These are phyloP conservation scores for Tripterygium wilfordii DNA, from an alignment of 177 flowering plant genomes.

Conservation along the genomic window DNA sequence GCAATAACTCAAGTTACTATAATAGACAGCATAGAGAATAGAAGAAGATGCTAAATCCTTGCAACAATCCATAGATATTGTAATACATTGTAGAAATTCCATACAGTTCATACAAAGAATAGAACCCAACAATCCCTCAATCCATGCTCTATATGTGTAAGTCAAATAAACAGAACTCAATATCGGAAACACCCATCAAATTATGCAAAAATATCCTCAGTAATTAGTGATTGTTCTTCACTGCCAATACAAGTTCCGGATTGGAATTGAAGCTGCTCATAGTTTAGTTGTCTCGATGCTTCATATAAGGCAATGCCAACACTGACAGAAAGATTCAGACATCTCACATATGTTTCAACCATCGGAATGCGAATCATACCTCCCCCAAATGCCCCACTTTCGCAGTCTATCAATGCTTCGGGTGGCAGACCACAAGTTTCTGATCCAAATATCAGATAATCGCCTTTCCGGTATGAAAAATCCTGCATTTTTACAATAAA, in stretches of 20 bases:
- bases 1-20: too few relatives aligned
- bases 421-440: slow-evolving; percentile 82
- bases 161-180: not conserved
- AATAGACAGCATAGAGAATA: too few relatives aligned
- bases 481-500: slow-evolving; percentile 41
- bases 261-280: slow-evolving; percentile 62
- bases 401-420: slow-evolving; percentile 70
- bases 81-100: too few relatives aligned
- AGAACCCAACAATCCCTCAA: too few relatives aligned
- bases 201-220: slow-evolving; percentile 80
- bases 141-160: not conserved
- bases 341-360: slow-evolving; percentile 97
- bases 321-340: slow-evolving; percentile 88
- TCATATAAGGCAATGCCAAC: slow-evolving; percentile 90
- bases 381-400: slow-evolving; percentile 56
- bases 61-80: too few relatives aligned
- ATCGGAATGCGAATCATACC: slow-evolving; percentile 82
- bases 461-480: slow-evolving; percentile 73
- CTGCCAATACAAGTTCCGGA: slow-evolving; percentile 30
- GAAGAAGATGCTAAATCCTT: too few relatives aligned
- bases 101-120: too few relatives aligned
- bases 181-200: not conserved
- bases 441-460: slow-evolving; percentile 92
- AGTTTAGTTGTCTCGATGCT: slow-evolving; percentile 87
- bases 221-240: slow-evolving; percentile 27